Evolutionary conservation across 371 early-diverging fungal species (phyloP).

Genomic region (Batrachochytrium dendrobatidis): DNA sequence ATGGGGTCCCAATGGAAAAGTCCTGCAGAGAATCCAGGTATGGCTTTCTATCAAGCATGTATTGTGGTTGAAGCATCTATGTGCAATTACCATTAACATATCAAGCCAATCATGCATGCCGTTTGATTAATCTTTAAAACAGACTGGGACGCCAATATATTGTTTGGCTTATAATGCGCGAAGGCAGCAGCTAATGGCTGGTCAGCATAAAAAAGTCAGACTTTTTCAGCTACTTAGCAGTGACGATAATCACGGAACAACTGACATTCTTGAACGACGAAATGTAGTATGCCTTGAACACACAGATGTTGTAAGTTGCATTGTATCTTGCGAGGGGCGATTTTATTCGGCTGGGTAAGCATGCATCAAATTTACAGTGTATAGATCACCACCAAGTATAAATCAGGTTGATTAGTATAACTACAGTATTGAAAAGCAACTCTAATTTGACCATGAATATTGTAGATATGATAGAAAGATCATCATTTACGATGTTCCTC

Average conservation of each 20-base stretch:
- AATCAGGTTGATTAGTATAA: conserved; percentile 3
- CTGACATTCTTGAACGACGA: conserved; percentile 32
- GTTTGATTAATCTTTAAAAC: background rate
- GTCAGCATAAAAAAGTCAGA: conserved; percentile 38
- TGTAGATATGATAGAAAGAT: conserved; percentile 42
- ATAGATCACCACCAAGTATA: background rate
- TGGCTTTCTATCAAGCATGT: background rate
- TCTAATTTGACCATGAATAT: too few relatives aligned
- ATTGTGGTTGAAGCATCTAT: too few relatives aligned
- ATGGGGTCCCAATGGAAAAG: conserved; percentile 38
- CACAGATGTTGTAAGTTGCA: conserved; percentile 42
- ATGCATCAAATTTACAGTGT: background rate
- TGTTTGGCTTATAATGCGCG: conserved; percentile 42
- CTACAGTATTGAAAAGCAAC: too few relatives aligned
- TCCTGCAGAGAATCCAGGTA: conserved; percentile 40
- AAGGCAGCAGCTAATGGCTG: conserved; percentile 42
- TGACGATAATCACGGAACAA: conserved; percentile 28
- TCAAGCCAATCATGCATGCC: background rate
- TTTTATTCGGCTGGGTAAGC: conserved; percentile 47
- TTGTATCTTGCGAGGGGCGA: conserved; percentile 42
- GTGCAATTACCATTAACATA: too few relatives aligned
- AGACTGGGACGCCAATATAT: conserved; percentile 43
- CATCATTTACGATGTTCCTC: conserved; percentile 44
- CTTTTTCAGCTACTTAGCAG: conserved; percentile 31
- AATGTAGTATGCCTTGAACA: conserved; percentile 36